Evolutionary conservation across 768 basidiomycete species (phyloP), one percentile per base, ranked within the genome.

Genomic region (Suillus sp.): DNA sequence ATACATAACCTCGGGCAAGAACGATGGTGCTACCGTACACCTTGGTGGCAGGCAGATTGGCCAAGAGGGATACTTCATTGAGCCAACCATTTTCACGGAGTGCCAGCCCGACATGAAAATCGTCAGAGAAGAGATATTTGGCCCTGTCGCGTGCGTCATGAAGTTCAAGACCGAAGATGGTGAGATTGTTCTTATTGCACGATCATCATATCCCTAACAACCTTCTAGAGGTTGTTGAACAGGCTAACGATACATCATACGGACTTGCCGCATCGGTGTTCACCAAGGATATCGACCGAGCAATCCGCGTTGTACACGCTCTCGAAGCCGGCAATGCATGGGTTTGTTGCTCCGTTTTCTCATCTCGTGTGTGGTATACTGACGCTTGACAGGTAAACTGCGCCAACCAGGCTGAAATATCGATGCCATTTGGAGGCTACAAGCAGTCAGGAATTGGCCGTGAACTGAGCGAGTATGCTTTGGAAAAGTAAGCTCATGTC

Each of bases 401-500:
- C 55, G 70, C 74, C 38, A 79, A 80, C 70, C 67, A 69, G 55
- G 71, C 84, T 16, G 78, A 86, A 67, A 71, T 80, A 18, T 74
- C 79, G 60, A 76, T 88, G 48, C 88, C 89, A 9, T 90, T 89
- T 70, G 88, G 89, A 59, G 89, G 89, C 50, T 91, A 80, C 81
- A 91, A 90, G 81, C 86, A 89, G 74, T 85, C 83, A 35, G 90
- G 89, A 62, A 83, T 90, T 63, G 90, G 89, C 14, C 80, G 88
- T 62, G 89, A 90, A 72, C 76, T 87, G 54, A 86, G 89, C 66
- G 83, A 88, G 73, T 86, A 89, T 71, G 89, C 86, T 13, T 66
- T 81, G 59, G 76, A 80, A 30, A 79, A 79, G 80, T 82, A 66
- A 25, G 81, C 76, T 9, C 20, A 20, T 51, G 25, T 9, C 62